Evolutionary conservation across 1,284 basidiomycete species (phyloP), one percentile per base, ranked within the genome.

Genomic region (Cryptococcus hybrid): DNA sequence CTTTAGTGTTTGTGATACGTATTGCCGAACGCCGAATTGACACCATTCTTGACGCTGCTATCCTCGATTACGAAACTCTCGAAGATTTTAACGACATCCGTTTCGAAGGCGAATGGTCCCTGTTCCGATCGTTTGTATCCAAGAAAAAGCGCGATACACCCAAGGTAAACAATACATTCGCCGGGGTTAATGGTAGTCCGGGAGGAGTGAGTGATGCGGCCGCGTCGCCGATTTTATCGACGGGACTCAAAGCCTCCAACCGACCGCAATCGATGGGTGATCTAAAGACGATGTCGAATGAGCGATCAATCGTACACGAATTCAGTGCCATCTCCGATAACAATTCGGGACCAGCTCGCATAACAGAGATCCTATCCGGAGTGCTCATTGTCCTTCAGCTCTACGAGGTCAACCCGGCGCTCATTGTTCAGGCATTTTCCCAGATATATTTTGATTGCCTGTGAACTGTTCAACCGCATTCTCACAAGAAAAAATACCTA

Each of bases 41-140:
- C 75, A 83, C 85, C 54, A 80, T 96, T 39, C 82, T 99, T 18
- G 92, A 98, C 70, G 76, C 84, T 0, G 85, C 90, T 0, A 80
- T 99, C 55, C 82, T 99, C 57, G 93, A 98, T 57, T 88, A 90
- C 69, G 85, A 89, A 36, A 84, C 92, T 0, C 80, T 88, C 12
- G 85, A 89, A 1, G 87, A 86, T 7, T 87, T 92, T 60, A 88
- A 90, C 49, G 84, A 86, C 42, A 82, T 98, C 24, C 88, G 92
- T 57, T 99, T 97, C 69, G 92, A 97, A 76, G 92, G 91, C 7
- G 95, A 98, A 64, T 98, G 95, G 93, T 88, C 88, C 0, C 88
- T 96, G 66, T 83, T 96, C 51, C 85, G 90, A 39, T 85, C 80
- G 24, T 75, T 95, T 61, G 84, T 83, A 4, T 79, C 82, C 40